These are phyloP conservation scores for Russula emetica DNA, from an alignment of 768 basidiomycete genomes.

Conservation along the genomic window DNA sequence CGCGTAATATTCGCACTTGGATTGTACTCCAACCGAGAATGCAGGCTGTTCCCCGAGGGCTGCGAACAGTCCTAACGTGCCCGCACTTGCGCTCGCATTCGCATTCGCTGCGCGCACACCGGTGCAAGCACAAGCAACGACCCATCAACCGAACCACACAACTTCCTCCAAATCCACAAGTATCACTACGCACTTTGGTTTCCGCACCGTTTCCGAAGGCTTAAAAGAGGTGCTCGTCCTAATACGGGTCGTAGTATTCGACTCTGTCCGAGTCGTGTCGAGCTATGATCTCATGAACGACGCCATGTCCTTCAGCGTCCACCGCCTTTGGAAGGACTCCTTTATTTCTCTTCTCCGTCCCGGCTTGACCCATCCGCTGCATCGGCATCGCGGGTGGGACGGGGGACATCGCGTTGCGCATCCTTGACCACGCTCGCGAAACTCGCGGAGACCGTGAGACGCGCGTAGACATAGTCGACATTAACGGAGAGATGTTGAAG, in stretches of 20 bases:
- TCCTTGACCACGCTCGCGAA: slow-evolving; percentile 86
- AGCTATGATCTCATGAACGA: slow-evolving; percentile 99
- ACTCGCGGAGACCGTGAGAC: slow-evolving; percentile 88
- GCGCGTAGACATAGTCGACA: slow-evolving; percentile 84
- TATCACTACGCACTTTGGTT: slow-evolving; percentile 92
- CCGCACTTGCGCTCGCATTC: slow-evolving; percentile 14
- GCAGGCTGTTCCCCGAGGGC: slow-evolving; percentile 16
- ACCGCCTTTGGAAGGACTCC: slow-evolving; percentile 94
- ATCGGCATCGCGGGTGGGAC: slow-evolving; percentile 98
- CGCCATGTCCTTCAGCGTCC: slow-evolving; percentile 94
- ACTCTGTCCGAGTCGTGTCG: slow-evolving; percentile 91
- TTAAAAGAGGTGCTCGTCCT: slow-evolving; percentile 88
- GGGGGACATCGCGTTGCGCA: slow-evolving; percentile 92
- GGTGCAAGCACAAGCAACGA: background rate
- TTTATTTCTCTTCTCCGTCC: slow-evolving; percentile 74
- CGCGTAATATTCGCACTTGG: too few relatives aligned
- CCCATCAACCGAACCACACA: background rate
- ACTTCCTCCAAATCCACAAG: slow-evolving; percentile 26
- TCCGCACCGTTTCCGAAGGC: slow-evolving; percentile 80
- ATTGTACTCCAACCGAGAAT: slow-evolving; percentile 7
- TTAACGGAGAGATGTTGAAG: slow-evolving; percentile 92
- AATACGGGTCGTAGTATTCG: slow-evolving; percentile 88
- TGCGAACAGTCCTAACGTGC: slow-evolving; percentile 8
- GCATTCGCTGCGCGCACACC: slow-evolving; percentile 23
- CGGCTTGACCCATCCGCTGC: slow-evolving; percentile 71